phyloP scores from a whole-genome alignment of 2,329 filamentous ascomycete genomes.

The Colletotrichum falcatum region DNA sequence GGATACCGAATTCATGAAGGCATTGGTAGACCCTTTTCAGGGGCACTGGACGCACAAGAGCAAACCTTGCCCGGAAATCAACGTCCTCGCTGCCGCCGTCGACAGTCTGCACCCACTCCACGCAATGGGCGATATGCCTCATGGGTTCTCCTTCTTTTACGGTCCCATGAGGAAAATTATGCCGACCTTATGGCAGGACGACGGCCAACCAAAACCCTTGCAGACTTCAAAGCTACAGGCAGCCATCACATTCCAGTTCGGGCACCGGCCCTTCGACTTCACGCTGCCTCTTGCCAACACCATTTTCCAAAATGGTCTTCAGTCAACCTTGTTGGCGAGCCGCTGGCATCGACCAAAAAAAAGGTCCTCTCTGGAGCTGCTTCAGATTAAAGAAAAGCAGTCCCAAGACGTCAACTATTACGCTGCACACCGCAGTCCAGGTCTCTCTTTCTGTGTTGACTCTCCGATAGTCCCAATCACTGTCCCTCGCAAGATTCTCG shows the following conservation, averaged over 20 bases:
- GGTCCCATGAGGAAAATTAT: conserved; percentile 56
- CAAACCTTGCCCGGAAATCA: conserved; percentile 45
- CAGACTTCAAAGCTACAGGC: conserved; percentile 28
- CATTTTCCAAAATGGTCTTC: conserved; percentile 76
- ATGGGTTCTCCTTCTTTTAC: conserved; percentile 66
- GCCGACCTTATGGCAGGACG: conserved; percentile 57
- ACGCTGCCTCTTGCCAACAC: conserved; percentile 81
- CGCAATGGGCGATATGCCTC: conserved; percentile 47
- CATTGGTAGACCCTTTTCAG: conserved; percentile 40
- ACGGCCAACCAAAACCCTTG: not conserved
- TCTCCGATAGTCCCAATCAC: conserved; percentile 72
- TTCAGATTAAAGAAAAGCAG: conserved; percentile 50
- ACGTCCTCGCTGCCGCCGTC: conserved; percentile 66
- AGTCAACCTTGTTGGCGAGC: conserved; percentile 67
- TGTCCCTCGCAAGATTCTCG: conserved; percentile 68
- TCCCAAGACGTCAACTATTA: conserved; percentile 52
- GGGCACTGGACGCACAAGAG: too few species aligned
- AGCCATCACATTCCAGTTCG: conserved; percentile 22
- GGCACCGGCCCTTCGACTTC: conserved; percentile 47
- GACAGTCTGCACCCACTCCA: conserved; percentile 62
- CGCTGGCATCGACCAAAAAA: conserved; percentile 50
- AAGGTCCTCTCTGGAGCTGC: conserved; percentile 46
- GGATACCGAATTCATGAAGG: conserved; percentile 55
- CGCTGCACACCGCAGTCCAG: too few species aligned
- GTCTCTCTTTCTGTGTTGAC: conserved; percentile 38